phyloP scores from a whole-genome alignment of 129 eudicot genomes.

The Escallonia herrerae region DNA sequence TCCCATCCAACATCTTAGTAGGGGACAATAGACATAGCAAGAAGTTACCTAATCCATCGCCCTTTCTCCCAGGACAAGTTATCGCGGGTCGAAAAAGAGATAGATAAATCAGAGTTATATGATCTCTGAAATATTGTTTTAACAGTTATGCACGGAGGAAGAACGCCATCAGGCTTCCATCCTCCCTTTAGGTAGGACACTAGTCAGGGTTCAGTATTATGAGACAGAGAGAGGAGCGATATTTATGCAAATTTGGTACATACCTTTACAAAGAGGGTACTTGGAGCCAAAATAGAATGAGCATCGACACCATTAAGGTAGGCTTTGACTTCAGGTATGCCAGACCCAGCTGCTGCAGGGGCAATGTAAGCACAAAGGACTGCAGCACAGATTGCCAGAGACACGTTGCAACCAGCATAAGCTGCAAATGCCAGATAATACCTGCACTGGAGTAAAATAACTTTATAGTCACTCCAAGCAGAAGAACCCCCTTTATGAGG shows the following conservation, averaged over 20 bases:
- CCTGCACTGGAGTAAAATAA: slow-evolving; percentile 51
- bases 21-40: too few relatives aligned
- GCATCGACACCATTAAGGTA: slow-evolving; percentile 99
- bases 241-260: slow-evolving; percentile 1
- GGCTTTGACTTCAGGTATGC: slow-evolving; percentile 97
- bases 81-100: too few relatives aligned
- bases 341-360: slow-evolving; percentile 99
- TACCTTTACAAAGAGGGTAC: slow-evolving; percentile 93
- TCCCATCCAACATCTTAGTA: too few relatives aligned
- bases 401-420: slow-evolving; percentile 64
- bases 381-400: slow-evolving; percentile 68
- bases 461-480: slow-evolving; percentile 13
- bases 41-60: too few relatives aligned
- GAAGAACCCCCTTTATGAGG: not conserved
- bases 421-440: slow-evolving; percentile 59
- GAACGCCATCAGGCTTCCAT: too few relatives aligned
- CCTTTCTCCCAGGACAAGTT: too few relatives aligned
- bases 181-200: too few relatives aligned
- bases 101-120: too few relatives aligned
- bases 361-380: slow-evolving; percentile 83
- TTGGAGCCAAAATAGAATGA: slow-evolving; percentile 90
- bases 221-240: too few relatives aligned
- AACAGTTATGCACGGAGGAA: too few relatives aligned
- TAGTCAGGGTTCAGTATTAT: too few relatives aligned
- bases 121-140: too few relatives aligned